These are phyloP conservation scores for Conticribra guillardii DNA, from an alignment of 108 stramenopile genomes.

Conservation along the genomic window DNA sequence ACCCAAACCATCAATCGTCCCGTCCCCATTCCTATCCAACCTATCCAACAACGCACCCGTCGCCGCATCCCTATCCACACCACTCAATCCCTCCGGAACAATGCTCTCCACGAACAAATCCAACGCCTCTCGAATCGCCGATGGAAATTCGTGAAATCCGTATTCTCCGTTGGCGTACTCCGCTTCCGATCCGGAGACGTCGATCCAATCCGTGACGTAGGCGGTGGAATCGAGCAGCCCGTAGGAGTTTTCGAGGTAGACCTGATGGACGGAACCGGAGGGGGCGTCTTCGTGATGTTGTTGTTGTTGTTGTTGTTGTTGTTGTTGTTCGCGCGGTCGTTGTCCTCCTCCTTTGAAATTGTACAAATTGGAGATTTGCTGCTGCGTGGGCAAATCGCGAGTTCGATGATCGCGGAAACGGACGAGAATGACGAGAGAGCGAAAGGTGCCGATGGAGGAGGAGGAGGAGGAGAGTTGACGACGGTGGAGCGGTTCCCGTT, in stretches of 20 bases:
- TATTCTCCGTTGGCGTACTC: slow-evolving; percentile 57
- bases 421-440: neutral
- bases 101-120: neutral
- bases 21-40: slow-evolving; percentile 37
- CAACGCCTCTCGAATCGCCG: slow-evolving; percentile 38
- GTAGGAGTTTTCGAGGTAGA: slow-evolving; percentile 35
- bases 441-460: neutral
- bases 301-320: too few species aligned
- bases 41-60: neutral
- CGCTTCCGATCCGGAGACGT: slow-evolving; percentile 46
- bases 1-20: slow-evolving; percentile 59
- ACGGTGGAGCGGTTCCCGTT: too few species aligned
- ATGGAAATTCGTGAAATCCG: slow-evolving; percentile 30
- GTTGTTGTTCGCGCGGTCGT: too few species aligned
- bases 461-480: neutral
- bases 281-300: slow-evolving; percentile 25
- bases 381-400: neutral
- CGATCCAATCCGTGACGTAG: slow-evolving; percentile 55
- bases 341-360: neutral
- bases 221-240: slow-evolving; percentile 30
- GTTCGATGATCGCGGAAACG: neutral
- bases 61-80: neutral
- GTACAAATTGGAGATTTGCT: neutral
- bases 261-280: slow-evolving; percentile 48
- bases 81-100: neutral